These are phyloP conservation scores for Xylaria longipes DNA, from an alignment of 495 filamentous ascomycete species.

Conservation along the genomic window DNA sequence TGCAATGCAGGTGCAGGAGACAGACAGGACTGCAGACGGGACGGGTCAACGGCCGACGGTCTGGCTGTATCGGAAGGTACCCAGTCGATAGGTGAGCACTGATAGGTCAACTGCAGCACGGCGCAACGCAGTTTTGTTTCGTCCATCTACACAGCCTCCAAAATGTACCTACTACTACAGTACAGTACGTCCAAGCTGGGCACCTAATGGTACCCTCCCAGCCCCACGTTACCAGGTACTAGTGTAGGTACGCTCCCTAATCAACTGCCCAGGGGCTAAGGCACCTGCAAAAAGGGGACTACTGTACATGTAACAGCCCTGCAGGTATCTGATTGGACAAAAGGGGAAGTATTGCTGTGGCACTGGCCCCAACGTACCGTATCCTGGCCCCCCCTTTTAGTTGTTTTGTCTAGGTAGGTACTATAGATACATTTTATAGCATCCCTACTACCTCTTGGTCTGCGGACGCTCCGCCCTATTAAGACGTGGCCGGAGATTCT, in stretches of 20 bases:
- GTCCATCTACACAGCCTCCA: conserved; percentile 19
- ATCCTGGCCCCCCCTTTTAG: too few species aligned
- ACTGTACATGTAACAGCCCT: neutral
- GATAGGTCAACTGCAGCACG: conserved; percentile 4
- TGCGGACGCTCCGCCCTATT: too few species aligned
- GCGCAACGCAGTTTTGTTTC: conserved; percentile 16
- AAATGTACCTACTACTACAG: neutral
- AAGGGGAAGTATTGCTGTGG: neutral
- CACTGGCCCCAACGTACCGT: neutral
- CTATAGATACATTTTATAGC: too few species aligned
- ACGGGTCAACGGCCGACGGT: neutral
- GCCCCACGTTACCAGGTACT: neutral
- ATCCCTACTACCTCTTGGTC: too few species aligned
- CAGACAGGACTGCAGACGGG: neutral
- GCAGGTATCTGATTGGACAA: conserved; percentile 9
- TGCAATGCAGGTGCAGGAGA: conserved; percentile 11
- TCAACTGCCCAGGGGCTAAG: conserved; percentile 8
- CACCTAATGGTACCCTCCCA: neutral
- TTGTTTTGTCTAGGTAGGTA: too few species aligned
- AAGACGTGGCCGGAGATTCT: neutral
- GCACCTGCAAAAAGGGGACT: conserved; percentile 4
- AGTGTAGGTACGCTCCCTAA: neutral
- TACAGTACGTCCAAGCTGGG: too few species aligned
- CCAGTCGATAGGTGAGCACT: neutral
- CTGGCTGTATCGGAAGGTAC: conserved; percentile 1